A percentile compares a stretch with the other conserved stretches of the same genome.
Conservation (phyloP, 2,329 filamentous ascomycete species). For the Fusarium sp. region DNA sequence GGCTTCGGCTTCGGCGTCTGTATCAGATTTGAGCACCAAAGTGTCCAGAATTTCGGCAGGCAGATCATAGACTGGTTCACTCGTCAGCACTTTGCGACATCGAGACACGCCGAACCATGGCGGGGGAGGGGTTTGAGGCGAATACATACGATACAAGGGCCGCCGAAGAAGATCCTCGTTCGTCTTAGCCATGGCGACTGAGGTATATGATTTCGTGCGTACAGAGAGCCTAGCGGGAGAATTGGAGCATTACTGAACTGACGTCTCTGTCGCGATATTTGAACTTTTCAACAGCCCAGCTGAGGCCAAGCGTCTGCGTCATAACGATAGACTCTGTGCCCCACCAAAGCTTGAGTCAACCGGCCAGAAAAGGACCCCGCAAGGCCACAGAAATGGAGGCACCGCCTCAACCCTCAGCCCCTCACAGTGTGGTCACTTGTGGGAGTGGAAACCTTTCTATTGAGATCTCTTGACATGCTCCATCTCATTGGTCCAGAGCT, state of each 20-base stretch:
- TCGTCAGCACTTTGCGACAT: conserved; percentile 25
- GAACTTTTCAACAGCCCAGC: conserved; percentile 14
- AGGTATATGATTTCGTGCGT: neutral
- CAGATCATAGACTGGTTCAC: conserved; percentile 77
- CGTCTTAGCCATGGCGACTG: conserved; percentile 49
- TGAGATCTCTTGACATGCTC: neutral
- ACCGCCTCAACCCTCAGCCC: neutral
- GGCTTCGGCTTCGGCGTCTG: conserved; percentile 40
- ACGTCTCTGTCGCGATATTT: conserved; percentile 20
- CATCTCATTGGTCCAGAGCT: neutral
- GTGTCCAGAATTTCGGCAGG: conserved; percentile 77
- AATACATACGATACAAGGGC: conserved; percentile 59
- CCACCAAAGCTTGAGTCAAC: conserved; percentile 33
- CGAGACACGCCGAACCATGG: conserved; percentile 5
- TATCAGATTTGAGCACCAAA: conserved; percentile 60
- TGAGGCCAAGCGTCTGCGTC: conserved; percentile 26
- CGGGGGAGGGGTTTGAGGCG: conserved; percentile 15
- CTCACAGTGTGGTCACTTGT: neutral
- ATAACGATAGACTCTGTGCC: conserved; percentile 7
- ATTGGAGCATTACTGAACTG: neutral
- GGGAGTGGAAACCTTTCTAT: neutral
- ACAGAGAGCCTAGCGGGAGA: neutral
- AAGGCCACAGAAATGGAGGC: neutral
- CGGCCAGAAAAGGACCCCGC: conserved; percentile 16
- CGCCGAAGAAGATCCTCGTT: conserved; percentile 58